Base-by-base conservation (phyloP, 2,329 filamentous ascomycete species). In the Alternaria solani region DNA sequence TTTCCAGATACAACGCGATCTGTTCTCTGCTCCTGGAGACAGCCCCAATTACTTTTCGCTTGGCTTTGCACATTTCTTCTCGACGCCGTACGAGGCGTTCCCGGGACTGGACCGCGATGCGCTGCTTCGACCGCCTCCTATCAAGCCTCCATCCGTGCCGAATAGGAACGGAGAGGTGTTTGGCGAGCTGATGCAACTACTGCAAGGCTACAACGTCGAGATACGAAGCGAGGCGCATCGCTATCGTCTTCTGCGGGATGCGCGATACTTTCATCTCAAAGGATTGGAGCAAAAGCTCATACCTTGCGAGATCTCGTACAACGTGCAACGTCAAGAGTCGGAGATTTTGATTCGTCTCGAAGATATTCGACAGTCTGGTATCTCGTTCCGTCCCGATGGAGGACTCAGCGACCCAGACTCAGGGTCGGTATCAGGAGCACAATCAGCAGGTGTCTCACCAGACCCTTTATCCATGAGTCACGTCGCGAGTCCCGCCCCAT, bases 21-120 rank as follows among this genome's bases (percentile, higher is more conserved):
- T 96, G 62, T 96, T 98, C 78, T 90, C 87, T 30, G 86, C 87
- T 36, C 92, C 93, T 1, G 94, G 94, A 26, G 94, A 98, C 80
- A 89, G 88, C n/a, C 94, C 94, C 12, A 98, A 98, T 78, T 98
- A 93, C 84, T 98, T 98, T 83, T 91, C 93, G 0, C 86, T 97
- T 4, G 94, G 94, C 60, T 97, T 96, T 73, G 90, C 89, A 38
- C 87, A 92, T 69, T 96, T 96, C 84, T 96, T 97, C 81, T 89
- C 89, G 16, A 88, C 88, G 2, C 91, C 91, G 0, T 84, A 87
- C 14, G 90, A 96, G 70, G 86, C 93, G 6, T 97, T 97, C 69
- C 94, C 94, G 0, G 94, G 94, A 1, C 86, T 97, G 1, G 88
- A 93, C 59, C 88, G 92, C 52, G 87, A 89, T 62, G 88, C 89